These are phyloP conservation scores for Pneumocystis carinii DNA, from an alignment of 1,139 yeast genomes.

Conservation along the genomic window DNA sequence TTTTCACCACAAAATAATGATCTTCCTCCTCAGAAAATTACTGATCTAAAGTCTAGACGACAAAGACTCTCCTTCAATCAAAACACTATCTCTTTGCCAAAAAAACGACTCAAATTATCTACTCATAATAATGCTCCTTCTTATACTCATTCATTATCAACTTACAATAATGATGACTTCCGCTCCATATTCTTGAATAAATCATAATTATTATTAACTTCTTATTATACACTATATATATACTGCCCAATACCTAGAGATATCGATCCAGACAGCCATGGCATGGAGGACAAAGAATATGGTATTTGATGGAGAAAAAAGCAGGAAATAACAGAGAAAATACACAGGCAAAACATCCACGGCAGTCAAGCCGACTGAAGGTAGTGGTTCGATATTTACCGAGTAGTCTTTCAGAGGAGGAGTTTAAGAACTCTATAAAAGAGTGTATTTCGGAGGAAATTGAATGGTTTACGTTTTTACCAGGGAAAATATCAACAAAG, in stretches of 20 bases:
- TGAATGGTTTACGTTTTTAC: slow-evolving; percentile 13
- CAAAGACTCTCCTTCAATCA: not conserved
- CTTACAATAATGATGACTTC: not conserved
- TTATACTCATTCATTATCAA: not conserved
- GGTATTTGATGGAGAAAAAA: not conserved
- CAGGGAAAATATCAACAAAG: slow-evolving; percentile 13
- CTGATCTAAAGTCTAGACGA: not conserved
- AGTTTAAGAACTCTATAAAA: slow-evolving; percentile 9
- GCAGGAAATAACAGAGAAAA: not conserved
- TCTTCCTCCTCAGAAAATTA: not conserved
- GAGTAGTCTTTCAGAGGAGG: slow-evolving; percentile 11
- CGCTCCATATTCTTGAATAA: not conserved
- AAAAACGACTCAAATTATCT: not conserved
- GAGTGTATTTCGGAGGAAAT: slow-evolving; percentile 7
- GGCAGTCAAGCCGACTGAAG: slow-evolving; percentile 8
- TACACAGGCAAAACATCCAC: not conserved
- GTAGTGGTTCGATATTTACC: slow-evolving; percentile 15
- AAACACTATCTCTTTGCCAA: not conserved
- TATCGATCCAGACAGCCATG: not conserved
- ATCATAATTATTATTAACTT: not conserved
- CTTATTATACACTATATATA: too few relatives aligned
- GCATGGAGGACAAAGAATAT: not conserved
- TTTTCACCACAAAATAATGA: not conserved
- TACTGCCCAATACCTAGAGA: not conserved
- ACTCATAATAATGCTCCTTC: not conserved